Evolutionary conservation across 2,329 filamentous ascomycete genomes (phyloP), one percentile per base, ranked within the genome.

Genomic region (Beauveria medogensis): DNA sequence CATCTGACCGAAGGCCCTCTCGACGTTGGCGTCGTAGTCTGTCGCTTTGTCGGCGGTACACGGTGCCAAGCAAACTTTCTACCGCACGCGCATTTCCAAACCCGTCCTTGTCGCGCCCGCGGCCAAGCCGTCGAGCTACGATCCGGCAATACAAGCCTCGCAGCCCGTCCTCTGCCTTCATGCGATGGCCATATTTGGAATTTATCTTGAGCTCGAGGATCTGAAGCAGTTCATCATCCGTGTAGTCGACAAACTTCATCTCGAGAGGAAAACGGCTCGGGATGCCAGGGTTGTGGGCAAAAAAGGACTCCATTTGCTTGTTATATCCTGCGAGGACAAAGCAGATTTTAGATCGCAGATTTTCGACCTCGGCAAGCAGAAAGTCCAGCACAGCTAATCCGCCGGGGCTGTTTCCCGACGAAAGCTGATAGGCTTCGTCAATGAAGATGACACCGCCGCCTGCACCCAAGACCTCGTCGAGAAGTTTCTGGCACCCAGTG

Each of bases 351-450:
- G 88, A 89, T 0, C 79, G 81, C 1, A 84, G 76, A 56, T 91
- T 90, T 65, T 92, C 89, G 0, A 91, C 82, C 66, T 92, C 88
- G 0, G 87, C 79, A 0, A 93, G 79, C 0, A 93, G 75, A 63
- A 81, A 90, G 63, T 93, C 88, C 0, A 93, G 74, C 0, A 91
- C 87, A 0, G 80, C 79, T 0, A 73, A 75, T 0, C 89, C 88
- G 0, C 82, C 82, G 2, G 69, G 66, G 24, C 74, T 87, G 60
- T 83, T 82, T 0, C 81, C 81, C 1, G 82, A 83, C 0, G 83
- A 79, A 0, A 93, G 76, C 64, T 92, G 89, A 67, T 93, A 92
- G 0, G 89, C 88, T 69, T 93, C 89, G 63, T 93, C 90, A 24
- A 93, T 87, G 67, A 93, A 92, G 1, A 91, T 67, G 0, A 86